These are phyloP conservation scores for Aspergillus sp. DNA, from an alignment of 2,329 filamentous ascomycete species.

Conservation along the genomic window DNA sequence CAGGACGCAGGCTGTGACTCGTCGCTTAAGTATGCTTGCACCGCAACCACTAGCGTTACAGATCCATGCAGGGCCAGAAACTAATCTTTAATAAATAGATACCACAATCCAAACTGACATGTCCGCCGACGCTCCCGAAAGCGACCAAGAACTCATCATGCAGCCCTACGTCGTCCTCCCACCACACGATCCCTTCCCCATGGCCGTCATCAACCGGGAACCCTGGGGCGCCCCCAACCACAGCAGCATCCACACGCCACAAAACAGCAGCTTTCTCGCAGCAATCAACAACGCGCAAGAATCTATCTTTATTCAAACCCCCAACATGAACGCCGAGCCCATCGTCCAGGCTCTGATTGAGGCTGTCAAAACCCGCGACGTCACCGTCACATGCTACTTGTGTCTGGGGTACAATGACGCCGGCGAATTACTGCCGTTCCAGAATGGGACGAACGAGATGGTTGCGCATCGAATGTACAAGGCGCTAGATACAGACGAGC, in stretches of 20 bases:
- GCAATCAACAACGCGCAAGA: slow-evolving; percentile 65
- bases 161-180: slow-evolving; percentile 65
- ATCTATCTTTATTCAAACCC: slow-evolving; percentile 75
- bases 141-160: slow-evolving; percentile 58
- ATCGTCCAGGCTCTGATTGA: slow-evolving; percentile 64
- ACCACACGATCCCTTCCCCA: slow-evolving; percentile 61
- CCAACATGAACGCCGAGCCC: slow-evolving; percentile 72
- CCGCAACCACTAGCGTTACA: too few relatives aligned
- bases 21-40: slow-evolving; percentile 58
- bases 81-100: slow-evolving; percentile 36
- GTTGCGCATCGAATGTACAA: slow-evolving; percentile 62
- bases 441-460: slow-evolving; percentile 76
- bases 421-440: slow-evolving; percentile 73
- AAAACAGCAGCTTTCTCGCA: slow-evolving; percentile 75
- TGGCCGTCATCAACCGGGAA: slow-evolving; percentile 69
- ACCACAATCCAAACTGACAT: slow-evolving; percentile 58
- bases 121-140: slow-evolving; percentile 57
- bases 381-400: slow-evolving; percentile 70
- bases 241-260: slow-evolving; percentile 63
- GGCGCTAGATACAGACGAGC: slow-evolving; percentile 55
- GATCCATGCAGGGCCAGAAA: not conserved
- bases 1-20: slow-evolving; percentile 60
- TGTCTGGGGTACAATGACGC: slow-evolving; percentile 79
- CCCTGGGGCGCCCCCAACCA: slow-evolving; percentile 68
- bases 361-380: slow-evolving; percentile 64